Base-by-base conservation (phyloP, 2,329 filamentous ascomycete species). In the Alternaria alternata region DNA sequence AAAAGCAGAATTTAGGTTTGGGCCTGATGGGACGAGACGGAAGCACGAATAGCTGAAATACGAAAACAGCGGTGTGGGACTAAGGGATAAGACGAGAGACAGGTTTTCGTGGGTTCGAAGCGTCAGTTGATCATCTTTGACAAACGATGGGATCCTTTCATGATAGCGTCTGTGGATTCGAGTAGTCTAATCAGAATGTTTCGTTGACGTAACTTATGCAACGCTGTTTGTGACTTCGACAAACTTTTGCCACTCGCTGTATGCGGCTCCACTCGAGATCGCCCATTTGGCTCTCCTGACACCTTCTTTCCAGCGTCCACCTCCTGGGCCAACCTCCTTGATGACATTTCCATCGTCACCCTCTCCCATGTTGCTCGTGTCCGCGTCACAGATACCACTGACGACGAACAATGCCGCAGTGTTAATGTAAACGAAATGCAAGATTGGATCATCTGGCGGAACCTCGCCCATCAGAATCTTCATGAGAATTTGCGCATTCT, bases 341-440 rank as follows among this genome's bases (percentile, higher is more conserved):
- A 96, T 86, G 47, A 97, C 92, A 42, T 89, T 84, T 0, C 92
- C 92, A 71, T 94, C 91, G 70, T 96, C 92, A 1, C 89, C 91
- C 47, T 85, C 81, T 0, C 92, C 92, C 91, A 96, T 92, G 73
- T 87, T 81, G 75, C 91, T 96, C 30, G 84, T 85, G 59, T 96
- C 91, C 0, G 90, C 88, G 66, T 98, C 94, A 75, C 93, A 96
- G 34, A 97, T 84, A 3, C 95, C 95, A 2, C 92, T 90, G 4
- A 91, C 86, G 0, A 96, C 94, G 54, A 99, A 86, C 52, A 99
- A 81, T 2, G 93, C 92, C 0, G 94, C 94, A 2, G 94, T 91
- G 75, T 99, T 99, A 80, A 98, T 91, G 52, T 98, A 85, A 20
- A 99, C 93, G 74, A 99, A 99, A 75, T 96, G 90, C 63, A 97